Evolutionary conservation across 2,329 filamentous ascomycete genomes (phyloP).

Genomic region (Thelonectria rubi): DNA sequence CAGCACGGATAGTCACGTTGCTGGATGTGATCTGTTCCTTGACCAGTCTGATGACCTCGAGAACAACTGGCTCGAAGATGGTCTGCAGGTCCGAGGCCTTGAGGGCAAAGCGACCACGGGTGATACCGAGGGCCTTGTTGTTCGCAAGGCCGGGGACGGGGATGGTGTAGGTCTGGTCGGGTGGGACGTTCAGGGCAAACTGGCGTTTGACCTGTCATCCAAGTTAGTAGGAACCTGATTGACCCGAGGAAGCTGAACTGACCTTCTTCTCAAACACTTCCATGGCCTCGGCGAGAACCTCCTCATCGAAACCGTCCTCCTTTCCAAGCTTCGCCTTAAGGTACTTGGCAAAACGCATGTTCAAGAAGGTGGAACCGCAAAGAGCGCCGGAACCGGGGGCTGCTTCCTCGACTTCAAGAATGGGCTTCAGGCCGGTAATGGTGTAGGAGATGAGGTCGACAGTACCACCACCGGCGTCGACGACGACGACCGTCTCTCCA

Average conservation of each 20-base stretch:
- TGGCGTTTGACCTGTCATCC: conserved; percentile 47
- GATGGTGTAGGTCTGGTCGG: conserved; percentile 49
- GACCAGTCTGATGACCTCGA: conserved; percentile 54
- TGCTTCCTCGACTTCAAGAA: conserved; percentile 56
- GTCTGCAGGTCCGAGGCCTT: conserved; percentile 51
- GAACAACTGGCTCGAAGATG: conserved; percentile 56
- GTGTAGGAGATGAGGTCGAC: conserved; percentile 62
- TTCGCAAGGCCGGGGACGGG: conserved; percentile 52
- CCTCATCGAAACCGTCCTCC: conserved; percentile 52
- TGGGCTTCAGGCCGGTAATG: conserved; percentile 53
- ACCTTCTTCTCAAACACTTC: conserved; percentile 54
- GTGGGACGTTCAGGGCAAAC: conserved; percentile 45
- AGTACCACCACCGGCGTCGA: conserved; percentile 62
- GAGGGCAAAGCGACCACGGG: conserved; percentile 48
- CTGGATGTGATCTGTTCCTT: conserved; percentile 54
- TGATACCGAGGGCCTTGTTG: conserved; percentile 51
- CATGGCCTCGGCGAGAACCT: conserved; percentile 51
- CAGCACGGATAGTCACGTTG: conserved; percentile 50
- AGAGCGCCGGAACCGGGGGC: conserved; percentile 56
- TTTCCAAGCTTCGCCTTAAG: conserved; percentile 52
- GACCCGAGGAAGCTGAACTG: conserved; percentile 2
- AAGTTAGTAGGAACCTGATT: conserved; percentile 14
- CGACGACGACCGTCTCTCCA: conserved; percentile 59
- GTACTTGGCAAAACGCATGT: conserved; percentile 55
- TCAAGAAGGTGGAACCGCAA: conserved; percentile 57